Conservation (phyloP, 257 asterid species). For the Solanum bulbocastanum region DNA sequence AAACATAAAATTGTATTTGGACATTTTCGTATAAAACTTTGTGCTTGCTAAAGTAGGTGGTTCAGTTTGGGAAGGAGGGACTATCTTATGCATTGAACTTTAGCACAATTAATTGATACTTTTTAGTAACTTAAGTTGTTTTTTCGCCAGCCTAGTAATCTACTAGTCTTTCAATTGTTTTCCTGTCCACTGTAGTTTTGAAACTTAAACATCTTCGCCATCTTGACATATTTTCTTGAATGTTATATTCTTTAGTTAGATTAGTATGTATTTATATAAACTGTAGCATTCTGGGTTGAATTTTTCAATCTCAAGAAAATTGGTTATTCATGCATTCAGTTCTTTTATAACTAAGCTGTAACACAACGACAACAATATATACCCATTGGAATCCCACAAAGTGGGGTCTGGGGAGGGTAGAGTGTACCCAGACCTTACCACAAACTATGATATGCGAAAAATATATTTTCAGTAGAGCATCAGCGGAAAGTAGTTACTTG, state of each 20-base stretch:
- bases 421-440: not conserved
- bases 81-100: not conserved
- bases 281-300: not conserved
- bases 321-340: not conserved
- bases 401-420: not conserved
- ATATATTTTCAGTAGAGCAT: not conserved
- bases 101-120: not conserved
- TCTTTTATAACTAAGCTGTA: not conserved
- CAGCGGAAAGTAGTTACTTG: not conserved
- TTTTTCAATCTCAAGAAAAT: not conserved
- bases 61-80: not conserved
- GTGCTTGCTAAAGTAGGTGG: not conserved
- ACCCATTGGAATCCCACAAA: not conserved
- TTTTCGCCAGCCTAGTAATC: not conserved
- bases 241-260: not conserved
- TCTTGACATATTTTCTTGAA: not conserved
- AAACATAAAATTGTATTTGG: not conserved
- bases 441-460: not conserved
- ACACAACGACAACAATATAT: not conserved
- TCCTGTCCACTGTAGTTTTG: not conserved
- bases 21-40: not conserved
- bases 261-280: not conserved
- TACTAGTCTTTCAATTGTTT: not conserved
- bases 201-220: not conserved
- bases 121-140: not conserved